Evolutionary conservation across 2,329 filamentous ascomycete genomes (phyloP).

Genomic region (Sporothrix variecibatus): DNA sequence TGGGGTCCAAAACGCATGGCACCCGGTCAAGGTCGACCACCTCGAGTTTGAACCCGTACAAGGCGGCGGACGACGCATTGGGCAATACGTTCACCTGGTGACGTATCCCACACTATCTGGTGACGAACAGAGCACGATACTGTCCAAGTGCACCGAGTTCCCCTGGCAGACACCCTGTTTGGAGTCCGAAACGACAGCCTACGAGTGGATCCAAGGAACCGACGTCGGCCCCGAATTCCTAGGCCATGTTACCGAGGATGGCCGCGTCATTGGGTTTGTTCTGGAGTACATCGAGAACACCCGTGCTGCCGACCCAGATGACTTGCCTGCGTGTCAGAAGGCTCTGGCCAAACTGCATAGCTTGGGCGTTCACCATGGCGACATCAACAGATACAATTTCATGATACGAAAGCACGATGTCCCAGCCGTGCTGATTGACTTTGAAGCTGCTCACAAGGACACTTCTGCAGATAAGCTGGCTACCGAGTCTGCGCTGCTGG

Average conservation of each 20-base stretch:
- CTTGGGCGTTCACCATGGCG: constrained; percentile 41
- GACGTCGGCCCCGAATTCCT: constrained; percentile 34
- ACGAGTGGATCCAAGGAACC: constrained; percentile 33
- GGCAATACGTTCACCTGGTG: constrained; percentile 35
- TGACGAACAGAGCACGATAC: constrained; percentile 25
- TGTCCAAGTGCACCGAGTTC: constrained; percentile 34
- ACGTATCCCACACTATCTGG: constrained; percentile 20
- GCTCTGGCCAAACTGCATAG: constrained; percentile 38
- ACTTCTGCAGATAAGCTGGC: neutral
- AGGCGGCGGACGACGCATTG: constrained; percentile 28
- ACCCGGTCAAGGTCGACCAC: constrained; percentile 39
- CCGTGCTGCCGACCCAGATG: constrained; percentile 35
- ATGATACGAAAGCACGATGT: constrained; percentile 34
- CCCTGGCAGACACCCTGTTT: constrained; percentile 32
- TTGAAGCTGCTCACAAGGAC: constrained; percentile 32
- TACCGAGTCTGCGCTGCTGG: neutral
- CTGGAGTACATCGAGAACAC: constrained; percentile 36
- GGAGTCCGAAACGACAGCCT: constrained; percentile 34
- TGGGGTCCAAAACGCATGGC: constrained; percentile 41
- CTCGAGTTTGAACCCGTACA: constrained; percentile 37
- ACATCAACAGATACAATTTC: constrained; percentile 44
- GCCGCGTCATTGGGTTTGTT: constrained; percentile 39
- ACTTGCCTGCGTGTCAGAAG: constrained; percentile 36
- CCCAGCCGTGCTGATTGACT: constrained; percentile 37
- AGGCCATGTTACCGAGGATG: constrained; percentile 38